Conservation (phyloP, 768 basidiomycete species). For the Nidularia pulvinata region DNA sequence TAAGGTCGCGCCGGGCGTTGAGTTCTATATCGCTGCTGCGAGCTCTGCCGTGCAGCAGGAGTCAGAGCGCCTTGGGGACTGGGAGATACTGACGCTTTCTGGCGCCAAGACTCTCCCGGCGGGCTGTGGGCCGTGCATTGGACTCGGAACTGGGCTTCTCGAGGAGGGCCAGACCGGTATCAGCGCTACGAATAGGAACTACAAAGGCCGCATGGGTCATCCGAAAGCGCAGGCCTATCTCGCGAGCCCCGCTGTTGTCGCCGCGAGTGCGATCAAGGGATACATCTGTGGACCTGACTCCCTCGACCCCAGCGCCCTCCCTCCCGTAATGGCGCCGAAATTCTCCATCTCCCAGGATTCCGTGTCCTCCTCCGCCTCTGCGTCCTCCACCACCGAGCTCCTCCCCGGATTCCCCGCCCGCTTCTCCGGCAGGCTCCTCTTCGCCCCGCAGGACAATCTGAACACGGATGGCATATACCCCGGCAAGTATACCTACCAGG, state of each 20-base stretch:
- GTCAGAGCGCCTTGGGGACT: conserved; percentile 82
- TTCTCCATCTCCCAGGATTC: conserved; percentile 49
- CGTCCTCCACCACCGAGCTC: conserved; percentile 50
- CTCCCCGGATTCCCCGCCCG: conserved; percentile 80
- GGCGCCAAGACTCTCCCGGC: conserved; percentile 94
- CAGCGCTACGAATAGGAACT: conserved; percentile 98
- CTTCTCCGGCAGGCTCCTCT: conserved; percentile 87
- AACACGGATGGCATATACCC: conserved; percentile 99
- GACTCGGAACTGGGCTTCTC: conserved; percentile 88
- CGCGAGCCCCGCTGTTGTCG: conserved; percentile 95
- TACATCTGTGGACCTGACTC: conserved; percentile 85
- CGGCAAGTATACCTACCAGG: conserved; percentile 99
- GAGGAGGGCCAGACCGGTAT: conserved; percentile 97
- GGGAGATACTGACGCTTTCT: conserved; percentile 82
- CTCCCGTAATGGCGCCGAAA: conserved; percentile 48
- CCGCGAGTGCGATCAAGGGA: conserved; percentile 92
- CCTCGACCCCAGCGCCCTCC: conserved; percentile 51
- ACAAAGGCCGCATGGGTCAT: conserved; percentile 98
- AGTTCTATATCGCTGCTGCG: conserved; percentile 98
- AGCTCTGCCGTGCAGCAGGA: conserved; percentile 91
- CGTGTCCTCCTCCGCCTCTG: conserved; percentile 20
- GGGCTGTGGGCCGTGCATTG: conserved; percentile 98
- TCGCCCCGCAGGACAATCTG: conserved; percentile 94
- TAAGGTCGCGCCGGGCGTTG: conserved; percentile 84
- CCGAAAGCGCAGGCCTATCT: conserved; percentile 96